Base-by-base conservation (phyloP, 31 red algal genomes). In the Asparagopsis taxiformis region DNA sequence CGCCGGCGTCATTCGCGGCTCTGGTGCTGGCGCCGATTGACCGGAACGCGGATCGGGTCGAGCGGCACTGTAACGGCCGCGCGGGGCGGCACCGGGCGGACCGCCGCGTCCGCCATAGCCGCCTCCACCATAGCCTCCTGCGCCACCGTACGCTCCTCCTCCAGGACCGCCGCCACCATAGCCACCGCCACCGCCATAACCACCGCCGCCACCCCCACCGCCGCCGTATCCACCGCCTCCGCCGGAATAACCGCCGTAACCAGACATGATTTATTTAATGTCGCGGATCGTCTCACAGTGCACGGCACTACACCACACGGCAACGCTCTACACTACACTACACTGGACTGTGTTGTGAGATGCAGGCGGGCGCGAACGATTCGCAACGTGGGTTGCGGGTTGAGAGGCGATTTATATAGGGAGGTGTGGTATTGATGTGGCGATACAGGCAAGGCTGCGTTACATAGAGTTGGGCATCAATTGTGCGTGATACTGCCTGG, bases 221-320 rank as follows among this genome's bases (percentile, higher is more conserved):
- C 38, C 38, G 25, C 49, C 48, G 55, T 20, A 65, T 23, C 58
- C 74, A 50, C 59, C 58, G 62, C 46, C 70, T 16, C 70, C 53
- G 23, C 68, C n/a, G 30, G n/a, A n/a, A n/a, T 28, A n/a, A 13
- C 70, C 46, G 43, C 36, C 3, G 43, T 32, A 5, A 51, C 20
- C 8, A 23, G 65, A 20, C 20, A 30, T 6, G 31, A 46, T 0
- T 51, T 51, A 5, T 19, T 51, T 3, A 31, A 46, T 16, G 15
- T 4, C 17, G 0, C 0, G 60, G 30, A 20, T 20, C 20, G 20
- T 25, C 0, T 5, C 16, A 30, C 35, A 6, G 22, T 51, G 41
- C 19, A 46, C 21, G 52, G 52, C 8, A 55, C 48, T 34, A 51
- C 74, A 77, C n/a, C n/a, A n/a, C n/a, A n/a, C n/a, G n/a, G n/a